Evolutionary conservation across 169 alveolate genomes (phyloP).

Genomic region (Cystoisospora suis): DNA sequence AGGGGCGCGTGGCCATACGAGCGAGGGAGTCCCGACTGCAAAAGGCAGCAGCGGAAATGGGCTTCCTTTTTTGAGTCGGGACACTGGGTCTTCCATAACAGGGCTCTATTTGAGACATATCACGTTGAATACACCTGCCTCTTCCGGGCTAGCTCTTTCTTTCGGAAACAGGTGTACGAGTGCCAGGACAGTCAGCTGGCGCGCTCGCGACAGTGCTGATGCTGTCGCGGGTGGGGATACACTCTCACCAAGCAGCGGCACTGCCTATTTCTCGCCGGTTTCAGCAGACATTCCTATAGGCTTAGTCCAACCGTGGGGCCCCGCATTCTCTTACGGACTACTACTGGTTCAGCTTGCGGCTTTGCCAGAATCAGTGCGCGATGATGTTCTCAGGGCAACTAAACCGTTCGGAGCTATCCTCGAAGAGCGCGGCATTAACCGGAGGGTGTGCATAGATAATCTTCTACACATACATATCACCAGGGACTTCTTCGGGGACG

Average conservation of each 20-base stretch:
- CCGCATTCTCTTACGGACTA: slow-evolving; percentile 7
- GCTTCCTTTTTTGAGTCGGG: neutral
- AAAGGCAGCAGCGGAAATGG: neutral
- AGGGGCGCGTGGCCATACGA: neutral
- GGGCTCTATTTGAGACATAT: neutral
- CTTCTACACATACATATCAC: neutral
- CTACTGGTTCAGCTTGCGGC: slow-evolving; percentile 2
- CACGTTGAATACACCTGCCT: neutral
- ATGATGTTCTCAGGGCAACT: neutral
- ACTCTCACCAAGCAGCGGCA: no score
- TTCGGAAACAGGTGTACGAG: no score
- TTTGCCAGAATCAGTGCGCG: neutral
- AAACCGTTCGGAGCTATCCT: neutral
- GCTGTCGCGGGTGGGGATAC: no score
- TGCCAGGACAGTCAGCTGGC: no score
- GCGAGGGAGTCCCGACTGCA: neutral
- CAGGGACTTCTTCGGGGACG: neutral
- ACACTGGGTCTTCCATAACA: no score
- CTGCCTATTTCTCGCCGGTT: no score
- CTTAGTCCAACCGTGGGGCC: neutral
- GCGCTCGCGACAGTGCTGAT: no score
- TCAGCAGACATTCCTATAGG: no score
- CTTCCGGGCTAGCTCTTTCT: neutral
- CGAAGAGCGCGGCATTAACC: neutral
- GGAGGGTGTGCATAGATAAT: neutral